Conservation (phyloP, 2,329 filamentous ascomycete species). For the Alternaria gaisen region DNA sequence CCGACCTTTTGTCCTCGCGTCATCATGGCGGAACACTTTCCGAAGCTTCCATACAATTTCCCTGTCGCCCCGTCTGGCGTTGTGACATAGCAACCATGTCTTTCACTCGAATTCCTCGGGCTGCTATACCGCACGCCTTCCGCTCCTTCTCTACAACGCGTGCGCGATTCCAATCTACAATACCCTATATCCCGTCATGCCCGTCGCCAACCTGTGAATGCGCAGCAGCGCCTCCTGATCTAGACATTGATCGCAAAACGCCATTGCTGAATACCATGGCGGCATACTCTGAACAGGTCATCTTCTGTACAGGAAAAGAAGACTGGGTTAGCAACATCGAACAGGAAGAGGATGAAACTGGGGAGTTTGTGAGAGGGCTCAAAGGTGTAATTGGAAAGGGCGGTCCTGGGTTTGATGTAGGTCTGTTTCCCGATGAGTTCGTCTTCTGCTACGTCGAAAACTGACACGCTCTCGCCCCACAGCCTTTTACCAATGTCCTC, state of each 20-base stretch:
- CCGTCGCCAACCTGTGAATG: conserved; percentile 81
- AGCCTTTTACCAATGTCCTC: conserved; percentile 86
- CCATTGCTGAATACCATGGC: conserved; percentile 80
- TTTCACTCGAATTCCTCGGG: conserved; percentile 4
- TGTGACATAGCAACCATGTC: conserved; percentile 6
- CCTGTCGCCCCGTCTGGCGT: not conserved
- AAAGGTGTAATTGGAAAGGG: conserved; percentile 62
- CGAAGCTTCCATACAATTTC: conserved; percentile 8
- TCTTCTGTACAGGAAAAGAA: conserved; percentile 80
- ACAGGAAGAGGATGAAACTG: conserved; percentile 69
- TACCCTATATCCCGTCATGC: conserved; percentile 59
- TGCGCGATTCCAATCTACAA: conserved; percentile 18
- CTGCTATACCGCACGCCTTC: not conserved
- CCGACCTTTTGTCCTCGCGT: conserved; percentile 9
- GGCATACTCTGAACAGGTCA: conserved; percentile 79
- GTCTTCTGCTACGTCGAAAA: not conserved
- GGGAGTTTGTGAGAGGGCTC: conserved; percentile 71
- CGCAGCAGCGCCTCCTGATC: conserved; percentile 68
- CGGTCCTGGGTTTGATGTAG: conserved; percentile 57
- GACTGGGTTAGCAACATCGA: conserved; percentile 89
- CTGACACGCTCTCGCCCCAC: not conserved
- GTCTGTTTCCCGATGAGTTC: conserved; percentile 37
- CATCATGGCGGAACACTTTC: conserved; percentile 14
- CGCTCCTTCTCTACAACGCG: conserved; percentile 17
- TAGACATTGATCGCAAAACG: conserved; percentile 77